These are phyloP conservation scores for Meyerozyma carpophila DNA, from an alignment of 1,139 yeast species.

Conservation along the genomic window DNA sequence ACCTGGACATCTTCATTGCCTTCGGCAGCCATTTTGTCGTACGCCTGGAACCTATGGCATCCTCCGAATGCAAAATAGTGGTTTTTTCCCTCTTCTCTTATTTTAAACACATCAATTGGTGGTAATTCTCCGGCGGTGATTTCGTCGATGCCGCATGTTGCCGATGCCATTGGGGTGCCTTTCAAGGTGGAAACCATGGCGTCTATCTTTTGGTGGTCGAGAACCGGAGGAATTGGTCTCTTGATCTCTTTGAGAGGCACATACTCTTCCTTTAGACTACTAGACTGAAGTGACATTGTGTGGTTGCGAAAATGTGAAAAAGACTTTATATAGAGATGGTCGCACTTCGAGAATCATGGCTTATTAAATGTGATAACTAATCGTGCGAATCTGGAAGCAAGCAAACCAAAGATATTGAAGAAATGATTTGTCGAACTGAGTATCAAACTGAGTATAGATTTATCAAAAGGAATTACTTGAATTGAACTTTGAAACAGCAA, in stretches of 20 bases:
- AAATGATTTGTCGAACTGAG: too few species aligned
- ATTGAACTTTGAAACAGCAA: too few species aligned
- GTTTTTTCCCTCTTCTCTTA: slow-evolving; percentile 54
- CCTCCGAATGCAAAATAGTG: slow-evolving; percentile 82
- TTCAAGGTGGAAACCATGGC: slow-evolving; percentile 73
- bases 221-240: slow-evolving; percentile 80
- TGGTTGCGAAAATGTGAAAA: not conserved
- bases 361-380: not conserved
- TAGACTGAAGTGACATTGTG: slow-evolving; percentile 34
- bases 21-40: slow-evolving; percentile 37
- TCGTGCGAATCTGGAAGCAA: not conserved
- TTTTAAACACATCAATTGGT: slow-evolving; percentile 68
- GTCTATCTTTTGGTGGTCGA: slow-evolving; percentile 65
- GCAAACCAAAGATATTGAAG: not conserved
- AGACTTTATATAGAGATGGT: not conserved
- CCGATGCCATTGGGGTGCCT: slow-evolving; percentile 59
- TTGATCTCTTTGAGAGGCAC: slow-evolving; percentile 62
- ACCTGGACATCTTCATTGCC: slow-evolving; percentile 40
- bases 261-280: slow-evolving; percentile 40
- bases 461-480: too few species aligned
- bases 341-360: not conserved
- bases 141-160: slow-evolving; percentile 54
- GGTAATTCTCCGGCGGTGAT: slow-evolving; percentile 64
- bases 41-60: slow-evolving; percentile 79
- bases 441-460: too few species aligned